phyloP scores from a whole-genome alignment of 768 basidiomycete species.

The Mycena polygramma region DNA sequence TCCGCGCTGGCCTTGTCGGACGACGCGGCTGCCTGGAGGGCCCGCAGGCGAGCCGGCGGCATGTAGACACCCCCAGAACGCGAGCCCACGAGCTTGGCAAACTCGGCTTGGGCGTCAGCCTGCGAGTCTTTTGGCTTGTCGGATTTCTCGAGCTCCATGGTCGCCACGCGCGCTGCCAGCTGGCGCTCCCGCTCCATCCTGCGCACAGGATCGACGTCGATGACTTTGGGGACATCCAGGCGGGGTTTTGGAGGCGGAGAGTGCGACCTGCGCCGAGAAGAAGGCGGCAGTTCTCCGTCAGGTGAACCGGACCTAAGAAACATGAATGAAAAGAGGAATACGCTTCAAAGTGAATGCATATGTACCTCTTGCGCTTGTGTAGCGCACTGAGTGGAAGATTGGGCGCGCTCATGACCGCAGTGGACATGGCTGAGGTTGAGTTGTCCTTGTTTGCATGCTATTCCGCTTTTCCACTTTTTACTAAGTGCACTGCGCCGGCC shows the following conservation, averaged over 20 bases:
- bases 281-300: slow-evolving; percentile 56
- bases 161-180: slow-evolving; percentile 77
- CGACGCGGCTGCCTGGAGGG: slow-evolving; percentile 87
- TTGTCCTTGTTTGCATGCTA: no score
- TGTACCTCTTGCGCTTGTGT: slow-evolving; percentile 66
- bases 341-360: not conserved
- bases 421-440: slow-evolving; percentile 24
- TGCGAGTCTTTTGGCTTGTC: slow-evolving; percentile 65
- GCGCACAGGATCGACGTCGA: slow-evolving; percentile 83
- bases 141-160: slow-evolving; percentile 73
- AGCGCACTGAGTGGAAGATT: slow-evolving; percentile 10
- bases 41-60: slow-evolving; percentile 93
- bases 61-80: slow-evolving; percentile 98
- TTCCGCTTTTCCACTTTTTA: slow-evolving; percentile 1
- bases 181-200: slow-evolving; percentile 84
- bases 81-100: slow-evolving; percentile 87
- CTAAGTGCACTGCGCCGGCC: slow-evolving; percentile 3
- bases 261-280: slow-evolving; percentile 59
- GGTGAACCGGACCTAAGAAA: slow-evolving; percentile 62
- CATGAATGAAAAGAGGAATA: slow-evolving; percentile 1
- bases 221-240: slow-evolving; percentile 56
- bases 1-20: slow-evolving; percentile 88
- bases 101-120: slow-evolving; percentile 85
- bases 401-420: slow-evolving; percentile 29
- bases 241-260: slow-evolving; percentile 52